Percentiles rank a stretch among this genome's conserved stretches.
These are phyloP conservation scores for Arthrinium phaeospermum DNA, from an alignment of 2,329 filamentous ascomycete species.

Conservation along the genomic window DNA sequence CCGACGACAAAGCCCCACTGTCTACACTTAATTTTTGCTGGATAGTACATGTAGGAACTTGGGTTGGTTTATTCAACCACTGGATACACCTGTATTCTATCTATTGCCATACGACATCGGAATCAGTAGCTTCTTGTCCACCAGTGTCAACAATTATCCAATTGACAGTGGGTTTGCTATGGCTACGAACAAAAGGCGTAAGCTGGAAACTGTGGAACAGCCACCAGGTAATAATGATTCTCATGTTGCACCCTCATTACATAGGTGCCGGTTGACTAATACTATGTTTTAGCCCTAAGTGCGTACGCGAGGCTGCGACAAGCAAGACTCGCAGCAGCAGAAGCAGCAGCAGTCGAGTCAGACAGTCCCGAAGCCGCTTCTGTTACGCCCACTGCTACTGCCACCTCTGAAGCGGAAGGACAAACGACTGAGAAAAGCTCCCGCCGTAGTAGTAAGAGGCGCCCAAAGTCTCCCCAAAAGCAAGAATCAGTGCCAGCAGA, in stretches of 20 bases:
- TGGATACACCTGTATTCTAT: background rate
- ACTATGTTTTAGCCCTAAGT: constrained; percentile 43
- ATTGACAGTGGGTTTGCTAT: constrained; percentile 26
- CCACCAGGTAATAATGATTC: constrained; percentile 38
- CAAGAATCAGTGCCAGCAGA: background rate
- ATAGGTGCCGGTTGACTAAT: constrained; percentile 20
- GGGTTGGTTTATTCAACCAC: background rate
- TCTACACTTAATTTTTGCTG: background rate
- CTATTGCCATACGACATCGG: background rate
- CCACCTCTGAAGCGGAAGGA: constrained; percentile 1
- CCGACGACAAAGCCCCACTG: background rate
- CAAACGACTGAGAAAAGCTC: background rate
- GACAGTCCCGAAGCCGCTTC: background rate
- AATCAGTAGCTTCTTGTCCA: background rate
- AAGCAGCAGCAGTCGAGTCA: constrained; percentile 10
- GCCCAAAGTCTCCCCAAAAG: background rate
- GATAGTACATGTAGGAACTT: background rate
- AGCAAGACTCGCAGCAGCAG: constrained; percentile 28
- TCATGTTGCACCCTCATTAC: background rate
- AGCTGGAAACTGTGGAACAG: constrained; percentile 43
- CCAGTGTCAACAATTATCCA: background rate
- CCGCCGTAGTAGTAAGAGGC: background rate
- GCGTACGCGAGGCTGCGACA: constrained; percentile 51
- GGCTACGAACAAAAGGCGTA: constrained; percentile 48
- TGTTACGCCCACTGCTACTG: background rate